Conservation (phyloP, 176 grass and related monocot genomes). For the Eleusine indica region DNA sequence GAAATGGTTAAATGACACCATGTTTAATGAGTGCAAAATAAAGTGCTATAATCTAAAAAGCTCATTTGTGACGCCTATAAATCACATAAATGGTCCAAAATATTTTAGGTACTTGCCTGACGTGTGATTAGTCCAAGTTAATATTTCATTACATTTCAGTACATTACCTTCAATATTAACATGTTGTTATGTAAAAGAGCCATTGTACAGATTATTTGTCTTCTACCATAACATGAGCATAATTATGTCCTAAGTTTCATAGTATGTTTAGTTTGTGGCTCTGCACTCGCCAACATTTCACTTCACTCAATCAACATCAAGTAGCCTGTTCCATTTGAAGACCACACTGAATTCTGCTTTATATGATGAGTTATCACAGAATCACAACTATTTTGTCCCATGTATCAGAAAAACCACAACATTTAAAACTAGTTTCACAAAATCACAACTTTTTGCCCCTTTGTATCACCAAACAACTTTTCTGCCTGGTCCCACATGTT, state of each 20-base stretch:
- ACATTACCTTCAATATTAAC: background rate
- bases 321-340: constrained; percentile 20
- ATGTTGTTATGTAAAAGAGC: background rate
- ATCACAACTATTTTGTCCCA: too few species aligned
- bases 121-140: background rate
- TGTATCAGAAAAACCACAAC: too few species aligned
- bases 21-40: background rate
- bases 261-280: constrained; percentile 4
- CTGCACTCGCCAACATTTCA: background rate
- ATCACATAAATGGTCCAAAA: too few species aligned
- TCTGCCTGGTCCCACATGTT: too few species aligned
- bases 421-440: too few species aligned
- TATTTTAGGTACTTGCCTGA: background rate
- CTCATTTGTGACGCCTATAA: background rate
- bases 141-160: background rate
- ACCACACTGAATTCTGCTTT: background rate
- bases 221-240: constrained; percentile 23
- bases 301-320: constrained; percentile 29
- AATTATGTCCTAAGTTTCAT: constrained; percentile 22
- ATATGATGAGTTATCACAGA: background rate
- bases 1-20: constrained; percentile 1
- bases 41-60: constrained; percentile 9
- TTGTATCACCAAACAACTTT: too few species aligned
- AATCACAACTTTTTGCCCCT: too few species aligned
- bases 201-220: background rate